A percentile compares a stretch with the other conserved stretches of the same genome.
Evolutionary conservation across 2,329 filamentous ascomycete genomes (phyloP).

Genomic region (Phialophora expanda): DNA sequence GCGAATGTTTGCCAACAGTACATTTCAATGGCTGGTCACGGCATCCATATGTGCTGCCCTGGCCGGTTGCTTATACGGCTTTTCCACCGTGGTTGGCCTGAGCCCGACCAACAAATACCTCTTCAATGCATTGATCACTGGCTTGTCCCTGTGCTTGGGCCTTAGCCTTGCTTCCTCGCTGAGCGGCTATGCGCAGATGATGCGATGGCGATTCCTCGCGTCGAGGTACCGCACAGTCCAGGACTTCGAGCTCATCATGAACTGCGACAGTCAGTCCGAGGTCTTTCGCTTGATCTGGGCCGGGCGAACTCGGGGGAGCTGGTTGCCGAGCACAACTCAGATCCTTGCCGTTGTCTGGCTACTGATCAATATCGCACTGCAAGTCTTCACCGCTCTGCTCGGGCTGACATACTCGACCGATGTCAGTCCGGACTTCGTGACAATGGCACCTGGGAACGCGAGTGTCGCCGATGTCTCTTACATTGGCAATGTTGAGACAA

Average conservation of each 20-base stretch:
- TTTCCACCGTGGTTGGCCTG: conserved; percentile 22
- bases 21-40: conserved; percentile 32
- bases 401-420: conserved; percentile 37
- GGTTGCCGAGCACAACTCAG: conserved; percentile 31
- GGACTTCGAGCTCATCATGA: conserved; percentile 26
- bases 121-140: conserved; percentile 31
- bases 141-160: conserved; percentile 30
- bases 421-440: conserved; percentile 24
- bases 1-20: conserved; percentile 31
- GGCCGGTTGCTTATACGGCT: conserved; percentile 25
- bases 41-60: conserved; percentile 29
- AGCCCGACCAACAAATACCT: conserved; percentile 24
- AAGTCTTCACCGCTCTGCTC: conserved; percentile 33
- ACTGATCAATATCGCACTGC: conserved; percentile 27
- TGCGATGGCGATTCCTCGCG: conserved; percentile 34
- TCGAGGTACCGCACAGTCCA: conserved; percentile 28
- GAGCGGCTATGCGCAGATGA: conserved; percentile 31
- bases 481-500: conserved; percentile 26
- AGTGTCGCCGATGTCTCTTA: conserved; percentile 29
- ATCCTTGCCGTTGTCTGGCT: conserved; percentile 29
- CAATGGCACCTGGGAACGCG: conserved; percentile 25
- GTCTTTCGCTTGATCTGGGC: conserved; percentile 34
- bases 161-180: conserved; percentile 30
- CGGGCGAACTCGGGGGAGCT: conserved; percentile 23
- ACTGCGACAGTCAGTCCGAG: conserved; percentile 31